phyloP scores from a whole-genome alignment of 2,329 filamentous ascomycete genomes.

The Sporothrix schenckii region DNA sequence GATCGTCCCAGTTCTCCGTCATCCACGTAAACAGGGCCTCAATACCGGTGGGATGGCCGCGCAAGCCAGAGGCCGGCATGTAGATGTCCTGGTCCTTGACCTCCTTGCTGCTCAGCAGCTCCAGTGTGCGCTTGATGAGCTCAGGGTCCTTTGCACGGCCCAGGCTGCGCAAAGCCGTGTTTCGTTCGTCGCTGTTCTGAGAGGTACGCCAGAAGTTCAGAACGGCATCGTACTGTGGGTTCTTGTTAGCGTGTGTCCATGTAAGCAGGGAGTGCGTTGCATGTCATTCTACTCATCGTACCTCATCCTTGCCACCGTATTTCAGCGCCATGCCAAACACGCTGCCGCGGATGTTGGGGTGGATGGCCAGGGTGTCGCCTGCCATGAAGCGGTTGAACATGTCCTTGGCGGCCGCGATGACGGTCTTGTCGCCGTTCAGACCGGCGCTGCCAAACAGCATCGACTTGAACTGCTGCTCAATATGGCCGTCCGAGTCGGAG shows the following conservation, averaged over 20 bases:
- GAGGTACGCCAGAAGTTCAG: constrained; percentile 75
- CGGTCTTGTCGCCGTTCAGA: constrained; percentile 73
- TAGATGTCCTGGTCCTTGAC: constrained; percentile 96
- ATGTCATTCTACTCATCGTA: constrained; percentile 42
- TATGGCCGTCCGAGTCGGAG: constrained; percentile 79
- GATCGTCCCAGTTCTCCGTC: constrained; percentile 82
- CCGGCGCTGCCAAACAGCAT: constrained; percentile 86
- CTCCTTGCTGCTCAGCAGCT: constrained; percentile 73
- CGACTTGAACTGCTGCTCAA: constrained; percentile 92
- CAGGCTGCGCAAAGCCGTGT: constrained; percentile 81
- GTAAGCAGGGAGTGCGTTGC: not conserved
- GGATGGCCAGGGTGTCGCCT: constrained; percentile 79
- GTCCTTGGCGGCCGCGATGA: constrained; percentile 79
- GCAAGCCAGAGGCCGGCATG: constrained; percentile 78
- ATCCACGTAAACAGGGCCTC: constrained; percentile 81
- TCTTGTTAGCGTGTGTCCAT: not conserved
- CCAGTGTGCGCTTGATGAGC: constrained; percentile 79
- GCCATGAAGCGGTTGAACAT: constrained; percentile 85
- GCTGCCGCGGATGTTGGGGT: constrained; percentile 85
- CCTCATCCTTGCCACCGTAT: constrained; percentile 82
- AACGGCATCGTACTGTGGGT: constrained; percentile 69
- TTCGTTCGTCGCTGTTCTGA: constrained; percentile 82
- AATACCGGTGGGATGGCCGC: constrained; percentile 76
- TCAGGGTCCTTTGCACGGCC: constrained; percentile 77
- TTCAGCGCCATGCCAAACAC: constrained; percentile 85